phyloP scores from a whole-genome alignment of 192 early-diverging fungal species.

The Chytriomyces sp. region DNA sequence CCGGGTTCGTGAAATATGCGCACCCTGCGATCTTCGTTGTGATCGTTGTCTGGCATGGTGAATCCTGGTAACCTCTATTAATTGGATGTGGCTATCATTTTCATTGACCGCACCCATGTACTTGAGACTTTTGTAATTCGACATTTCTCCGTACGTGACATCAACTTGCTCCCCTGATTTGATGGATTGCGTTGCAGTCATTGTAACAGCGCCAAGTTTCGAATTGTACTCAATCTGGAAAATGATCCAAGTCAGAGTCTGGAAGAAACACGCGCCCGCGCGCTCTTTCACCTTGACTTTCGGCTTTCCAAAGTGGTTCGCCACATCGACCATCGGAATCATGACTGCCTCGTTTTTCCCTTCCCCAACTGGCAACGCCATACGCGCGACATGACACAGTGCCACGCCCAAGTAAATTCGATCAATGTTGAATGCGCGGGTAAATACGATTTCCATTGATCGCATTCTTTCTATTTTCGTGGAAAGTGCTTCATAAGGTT shows the following conservation, averaged over 20 bases:
- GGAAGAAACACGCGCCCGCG: background rate
- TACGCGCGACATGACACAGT: conserved; percentile 17
- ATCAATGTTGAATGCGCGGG: background rate
- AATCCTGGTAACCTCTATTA: background rate
- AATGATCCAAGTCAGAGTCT: background rate
- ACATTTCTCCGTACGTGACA: conserved; percentile 24
- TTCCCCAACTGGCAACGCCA: conserved; percentile 23
- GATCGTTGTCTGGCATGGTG: conserved; percentile 18
- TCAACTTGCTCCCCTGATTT: conserved; percentile 12
- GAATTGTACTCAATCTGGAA: conserved; percentile 22
- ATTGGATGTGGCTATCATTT: no score
- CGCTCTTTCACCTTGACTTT: conserved; percentile 11
- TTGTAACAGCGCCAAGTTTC: conserved; percentile 23
- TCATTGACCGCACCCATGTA: conserved; percentile 6
- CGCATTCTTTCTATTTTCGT: background rate
- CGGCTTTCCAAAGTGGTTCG: conserved; percentile 25
- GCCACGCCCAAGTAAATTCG: conserved; percentile 14
- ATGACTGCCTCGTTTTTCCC: conserved; percentile 17
- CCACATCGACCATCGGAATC: conserved; percentile 29
- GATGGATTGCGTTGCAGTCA: conserved; percentile 28
- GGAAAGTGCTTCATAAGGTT: no score
- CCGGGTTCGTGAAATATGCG: background rate
- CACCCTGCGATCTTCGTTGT: conserved; percentile 23
- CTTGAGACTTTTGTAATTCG: conserved; percentile 21
- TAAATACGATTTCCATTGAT: conserved; percentile 10